Conservation (phyloP, 2,329 filamentous ascomycete species). For the Lasiodiplodia hormozganensis region DNA sequence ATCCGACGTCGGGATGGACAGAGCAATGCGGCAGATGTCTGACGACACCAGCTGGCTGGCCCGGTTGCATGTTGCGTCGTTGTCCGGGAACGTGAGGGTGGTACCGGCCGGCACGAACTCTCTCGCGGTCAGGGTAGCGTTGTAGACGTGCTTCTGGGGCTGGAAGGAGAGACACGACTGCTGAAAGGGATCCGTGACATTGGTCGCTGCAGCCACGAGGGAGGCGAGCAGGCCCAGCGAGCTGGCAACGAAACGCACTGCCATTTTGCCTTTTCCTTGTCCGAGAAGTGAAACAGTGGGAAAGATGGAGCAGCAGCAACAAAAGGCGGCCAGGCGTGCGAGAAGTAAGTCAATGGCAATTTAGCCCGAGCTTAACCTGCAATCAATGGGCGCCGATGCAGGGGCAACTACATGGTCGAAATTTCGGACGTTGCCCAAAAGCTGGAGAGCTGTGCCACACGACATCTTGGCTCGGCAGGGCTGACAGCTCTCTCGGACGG, state of each 20-base stretch:
- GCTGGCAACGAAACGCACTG: neutral
- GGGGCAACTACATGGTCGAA: neutral
- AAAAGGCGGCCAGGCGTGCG: neutral
- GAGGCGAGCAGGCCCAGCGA: conserved; percentile 10
- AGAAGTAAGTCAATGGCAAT: neutral
- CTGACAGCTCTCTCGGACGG: neutral
- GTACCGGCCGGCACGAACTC: conserved; percentile 48
- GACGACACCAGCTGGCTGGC: conserved; percentile 43
- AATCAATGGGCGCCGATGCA: neutral
- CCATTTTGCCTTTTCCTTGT: neutral
- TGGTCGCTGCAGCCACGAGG: neutral
- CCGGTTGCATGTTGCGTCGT: conserved; percentile 36
- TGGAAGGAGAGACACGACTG: conserved; percentile 12
- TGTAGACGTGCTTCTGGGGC: conserved; percentile 17
- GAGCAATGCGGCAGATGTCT: conserved; percentile 51
- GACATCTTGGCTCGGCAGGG: neutral
- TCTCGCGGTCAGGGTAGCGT: neutral
- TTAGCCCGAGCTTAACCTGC: conserved; percentile 2
- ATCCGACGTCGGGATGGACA: conserved; percentile 52
- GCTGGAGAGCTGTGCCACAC: conserved; percentile 6
- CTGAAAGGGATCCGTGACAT: conserved; percentile 22
- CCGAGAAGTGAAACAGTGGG: neutral
- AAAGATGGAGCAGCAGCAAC: conserved; percentile 4
- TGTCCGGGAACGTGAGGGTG: conserved; percentile 34
- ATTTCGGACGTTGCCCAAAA: conserved; percentile 11